Evolutionary conservation across 306 rosid genomes (phyloP), one percentile per base, ranked within the genome.

Genomic region (Prunus campanulata): DNA sequence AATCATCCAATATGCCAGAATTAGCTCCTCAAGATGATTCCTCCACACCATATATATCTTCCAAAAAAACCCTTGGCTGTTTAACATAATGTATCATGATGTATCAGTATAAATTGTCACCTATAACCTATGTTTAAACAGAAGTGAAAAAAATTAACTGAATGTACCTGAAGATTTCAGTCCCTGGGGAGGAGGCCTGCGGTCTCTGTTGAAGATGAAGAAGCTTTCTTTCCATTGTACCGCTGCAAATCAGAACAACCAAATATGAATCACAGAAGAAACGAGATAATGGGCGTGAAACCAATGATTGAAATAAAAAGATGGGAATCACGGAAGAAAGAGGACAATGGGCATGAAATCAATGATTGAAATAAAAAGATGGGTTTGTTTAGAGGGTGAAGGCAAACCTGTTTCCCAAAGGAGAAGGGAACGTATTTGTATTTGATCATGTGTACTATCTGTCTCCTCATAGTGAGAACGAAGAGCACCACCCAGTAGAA

Each of bases 401-500:
- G 15, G 62, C 49, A n/a, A 87, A 95, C 98, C 93, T 92, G 97
- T 79, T 95, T 95, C 63, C 98, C 98, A 49, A 95, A 85, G 54
- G 97, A 84, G 90, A 95, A 95, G 0, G 98, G 98, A n/a, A 95
- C 96, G 72, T 95, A 95, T 89, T 75, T 92, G 80, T 92, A 87
- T 83, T 92, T 95, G 83, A 95, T 89, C 98, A 95, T 95, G 84
- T 95, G 98, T 16, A 93, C 51, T 78, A 95, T 92, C 76, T 95
- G 98, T 77, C 90, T 90, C 89, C 98, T 88, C 98, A 95, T 92
- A 18, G 98, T 95, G 68, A 90, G 91, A 6, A 86, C 76, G 82
- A 92, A 90, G 15, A 95, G 85, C 54, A 88, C 88, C 64, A 95
- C 78, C 98, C 98, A 95, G 80, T 95, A 95, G 87, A 95, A 89